A percentile compares a stretch with the other conserved stretches of the same genome.
phyloP scores from a whole-genome alignment of 73 alveolate genomes.

The Paramecium pentaurelia region DNA sequence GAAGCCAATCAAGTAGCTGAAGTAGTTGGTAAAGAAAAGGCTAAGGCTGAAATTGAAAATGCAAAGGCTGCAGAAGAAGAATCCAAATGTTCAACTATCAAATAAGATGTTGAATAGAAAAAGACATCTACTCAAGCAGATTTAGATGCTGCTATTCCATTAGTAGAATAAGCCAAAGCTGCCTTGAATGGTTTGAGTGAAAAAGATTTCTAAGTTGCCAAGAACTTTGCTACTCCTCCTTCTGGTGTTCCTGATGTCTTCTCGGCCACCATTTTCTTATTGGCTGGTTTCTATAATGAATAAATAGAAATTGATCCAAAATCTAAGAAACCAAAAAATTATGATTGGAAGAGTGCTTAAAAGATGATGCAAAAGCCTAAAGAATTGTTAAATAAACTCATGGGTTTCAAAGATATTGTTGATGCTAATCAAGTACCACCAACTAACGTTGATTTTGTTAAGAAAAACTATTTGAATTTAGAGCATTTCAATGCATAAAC shows the following conservation, averaged over 20 bases:
- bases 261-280: constrained; percentile 55
- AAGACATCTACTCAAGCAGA: constrained; percentile 93
- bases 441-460: constrained; percentile 78
- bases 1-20: constrained; percentile 98
- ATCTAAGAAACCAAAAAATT: constrained; percentile 61
- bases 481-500: constrained; percentile 77
- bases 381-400: constrained; percentile 64
- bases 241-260: constrained; percentile 72
- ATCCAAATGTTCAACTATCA: constrained; percentile 88
- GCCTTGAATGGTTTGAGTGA: constrained; percentile 89
- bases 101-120: constrained; percentile 94
- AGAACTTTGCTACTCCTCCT: constrained; percentile 91
- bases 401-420: constrained; percentile 77
- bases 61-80: constrained; percentile 94
- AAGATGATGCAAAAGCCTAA: constrained; percentile 82
- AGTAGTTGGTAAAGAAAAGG: constrained; percentile 95
- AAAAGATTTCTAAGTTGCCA: constrained; percentile 89
- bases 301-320: constrained; percentile 48
- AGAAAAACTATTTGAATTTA: constrained; percentile 66
- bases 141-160: constrained; percentile 95
- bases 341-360: constrained; percentile 85
- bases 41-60: constrained; percentile 91
- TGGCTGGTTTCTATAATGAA: constrained; percentile 64
- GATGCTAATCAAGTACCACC: constrained; percentile 76
- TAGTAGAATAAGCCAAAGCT: constrained; percentile 92